Percentiles rank a stretch among this genome's conserved stretches.
These are phyloP conservation scores for Coemansia asiatica DNA, from an alignment of 192 early-diverging fungal genomes.

Conservation along the genomic window DNA sequence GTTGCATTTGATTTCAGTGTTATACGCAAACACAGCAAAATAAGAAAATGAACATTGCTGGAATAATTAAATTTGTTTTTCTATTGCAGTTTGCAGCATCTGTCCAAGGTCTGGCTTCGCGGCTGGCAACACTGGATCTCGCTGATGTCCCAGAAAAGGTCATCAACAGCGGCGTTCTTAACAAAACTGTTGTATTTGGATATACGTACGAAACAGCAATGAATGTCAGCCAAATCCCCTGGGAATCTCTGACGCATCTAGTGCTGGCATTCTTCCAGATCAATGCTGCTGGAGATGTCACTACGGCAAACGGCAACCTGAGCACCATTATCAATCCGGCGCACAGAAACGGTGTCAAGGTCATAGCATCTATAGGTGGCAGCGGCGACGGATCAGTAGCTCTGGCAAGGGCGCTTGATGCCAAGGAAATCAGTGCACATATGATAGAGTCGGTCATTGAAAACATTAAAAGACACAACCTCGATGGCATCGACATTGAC, in stretches of 20 bases:
- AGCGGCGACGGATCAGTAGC: slow-evolving; percentile 62
- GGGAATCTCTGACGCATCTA: slow-evolving; percentile 60
- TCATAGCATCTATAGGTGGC: slow-evolving; percentile 71
- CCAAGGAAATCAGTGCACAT: slow-evolving; percentile 24
- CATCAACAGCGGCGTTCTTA: slow-evolving; percentile 31
- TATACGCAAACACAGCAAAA: not conserved
- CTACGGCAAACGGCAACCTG: slow-evolving; percentile 12
- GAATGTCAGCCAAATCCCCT: slow-evolving; percentile 40
- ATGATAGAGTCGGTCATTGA: slow-evolving; percentile 45
- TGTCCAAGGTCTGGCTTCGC: slow-evolving; percentile 3
- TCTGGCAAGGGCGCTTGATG: slow-evolving; percentile 57
- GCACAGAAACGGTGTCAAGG: slow-evolving; percentile 50
- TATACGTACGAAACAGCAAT: slow-evolving; percentile 36
- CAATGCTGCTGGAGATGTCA: slow-evolving; percentile 22
- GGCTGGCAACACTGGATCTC: slow-evolving; percentile 8
- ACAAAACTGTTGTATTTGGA: slow-evolving; percentile 38
- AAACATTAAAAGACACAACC: slow-evolving; percentile 37
- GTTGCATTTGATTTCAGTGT: no score
- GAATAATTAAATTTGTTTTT: not conserved
- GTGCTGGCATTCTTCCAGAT: slow-evolving; percentile 60
- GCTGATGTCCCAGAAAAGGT: slow-evolving; percentile 26
- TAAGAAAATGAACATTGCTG: not conserved
- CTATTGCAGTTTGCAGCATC: not conserved
- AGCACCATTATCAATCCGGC: slow-evolving; percentile 27
- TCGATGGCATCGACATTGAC: slow-evolving; percentile 70